Percentiles rank a stretch among this genome's conserved stretches.
These are phyloP conservation scores for Populus hybrid DNA, from an alignment of 441 rosid species.

Conservation along the genomic window DNA sequence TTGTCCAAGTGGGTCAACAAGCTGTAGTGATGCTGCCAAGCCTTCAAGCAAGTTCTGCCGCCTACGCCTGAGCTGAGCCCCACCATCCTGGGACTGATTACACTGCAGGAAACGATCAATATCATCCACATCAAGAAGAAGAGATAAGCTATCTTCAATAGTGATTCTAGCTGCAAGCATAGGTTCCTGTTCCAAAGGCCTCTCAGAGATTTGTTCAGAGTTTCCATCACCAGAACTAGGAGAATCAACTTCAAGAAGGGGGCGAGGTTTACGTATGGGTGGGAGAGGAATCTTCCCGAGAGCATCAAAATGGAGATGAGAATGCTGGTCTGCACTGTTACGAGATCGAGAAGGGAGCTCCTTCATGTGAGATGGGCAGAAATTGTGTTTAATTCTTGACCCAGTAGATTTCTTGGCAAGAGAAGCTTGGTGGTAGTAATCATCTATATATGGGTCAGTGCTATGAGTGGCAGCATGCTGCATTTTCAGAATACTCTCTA, in stretches of 20 bases:
- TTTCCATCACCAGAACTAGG: conserved; percentile 52
- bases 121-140: conserved; percentile 76
- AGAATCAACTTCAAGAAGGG: conserved; percentile 64
- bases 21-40: conserved; percentile 80
- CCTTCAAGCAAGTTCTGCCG: conserved; percentile 82
- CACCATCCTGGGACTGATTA: conserved; percentile 82
- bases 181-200: conserved; percentile 83
- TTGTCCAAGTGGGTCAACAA: conserved; percentile 86
- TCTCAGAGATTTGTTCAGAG: conserved; percentile 57
- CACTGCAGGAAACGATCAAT: conserved; percentile 71
- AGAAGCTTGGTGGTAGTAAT: conserved; percentile 93
- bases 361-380: conserved; percentile 80
- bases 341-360: conserved; percentile 81
- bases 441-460: conserved; percentile 80
- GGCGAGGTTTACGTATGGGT: conserved; percentile 55
- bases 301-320: conserved; percentile 54
- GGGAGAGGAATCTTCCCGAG: conserved; percentile 56
- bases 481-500: conserved; percentile 92
- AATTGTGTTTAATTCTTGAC: conserved; percentile 50
- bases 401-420: conserved; percentile 69
- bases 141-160: conserved; percentile 58
- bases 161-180: conserved; percentile 82
- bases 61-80: conserved; percentile 67
- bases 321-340: conserved; percentile 65
- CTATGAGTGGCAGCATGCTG: conserved; percentile 84